Percentiles rank a stretch among this genome's conserved stretches.
Evolutionary conservation across 805 yeast genomes (phyloP).

Genomic region (Huiozyma naganishii): DNA sequence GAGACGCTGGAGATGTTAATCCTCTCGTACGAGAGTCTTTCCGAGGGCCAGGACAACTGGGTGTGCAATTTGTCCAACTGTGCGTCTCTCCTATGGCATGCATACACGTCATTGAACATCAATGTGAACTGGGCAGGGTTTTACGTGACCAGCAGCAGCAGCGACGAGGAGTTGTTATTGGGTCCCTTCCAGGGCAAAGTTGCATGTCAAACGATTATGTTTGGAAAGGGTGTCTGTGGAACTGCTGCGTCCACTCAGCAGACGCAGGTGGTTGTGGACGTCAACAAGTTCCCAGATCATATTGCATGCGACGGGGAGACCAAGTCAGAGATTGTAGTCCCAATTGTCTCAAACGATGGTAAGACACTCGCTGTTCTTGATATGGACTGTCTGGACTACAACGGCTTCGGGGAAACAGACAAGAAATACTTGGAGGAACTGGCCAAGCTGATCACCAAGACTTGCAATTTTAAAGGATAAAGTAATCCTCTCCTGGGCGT

Average conservation of each 20-base stretch:
- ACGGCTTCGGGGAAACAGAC: conserved; percentile 64
- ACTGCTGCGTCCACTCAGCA: conserved; percentile 47
- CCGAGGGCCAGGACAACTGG: conserved; percentile 64
- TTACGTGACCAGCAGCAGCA: conserved; percentile 38
- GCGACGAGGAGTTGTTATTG: conserved; percentile 40
- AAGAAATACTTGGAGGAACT: conserved; percentile 46
- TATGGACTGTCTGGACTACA: conserved; percentile 57
- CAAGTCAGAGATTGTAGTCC: conserved; percentile 86
- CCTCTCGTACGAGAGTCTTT: conserved; percentile 54
- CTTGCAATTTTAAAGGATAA: conserved; percentile 38
- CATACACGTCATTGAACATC: conserved; percentile 49
- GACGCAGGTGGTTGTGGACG: conserved; percentile 74
- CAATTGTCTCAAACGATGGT: conserved; percentile 41
- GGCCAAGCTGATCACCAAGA: conserved; percentile 39
- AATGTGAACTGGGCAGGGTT: conserved; percentile 91
- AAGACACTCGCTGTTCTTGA: conserved; percentile 68
- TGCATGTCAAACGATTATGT: conserved; percentile 74
- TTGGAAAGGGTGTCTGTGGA: conserved; percentile 91
- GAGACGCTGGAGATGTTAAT: conserved; percentile 52
- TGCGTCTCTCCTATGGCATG: conserved; percentile 80
- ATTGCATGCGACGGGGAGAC: conserved; percentile 97
- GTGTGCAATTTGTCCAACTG: conserved; percentile 82
- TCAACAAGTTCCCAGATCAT: conserved; percentile 75
- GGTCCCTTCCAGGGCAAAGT: conserved; percentile 97
- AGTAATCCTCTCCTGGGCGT: neutral